phyloP scores from a whole-genome alignment of 768 basidiomycete species.

The Grammothele lineata region DNA sequence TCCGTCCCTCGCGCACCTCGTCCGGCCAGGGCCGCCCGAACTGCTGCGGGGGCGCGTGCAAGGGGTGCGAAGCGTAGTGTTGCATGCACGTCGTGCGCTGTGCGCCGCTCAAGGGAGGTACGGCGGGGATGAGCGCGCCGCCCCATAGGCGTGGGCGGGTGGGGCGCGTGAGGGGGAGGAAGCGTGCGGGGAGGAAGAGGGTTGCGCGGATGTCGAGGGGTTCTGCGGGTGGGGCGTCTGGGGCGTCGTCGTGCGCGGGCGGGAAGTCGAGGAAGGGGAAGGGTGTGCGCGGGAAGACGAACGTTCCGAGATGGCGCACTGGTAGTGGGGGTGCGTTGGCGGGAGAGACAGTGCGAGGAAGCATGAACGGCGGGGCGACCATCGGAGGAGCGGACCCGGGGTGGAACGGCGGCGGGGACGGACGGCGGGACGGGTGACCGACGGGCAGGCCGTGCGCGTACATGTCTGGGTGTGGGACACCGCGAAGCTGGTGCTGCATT shows the following conservation, averaged over 20 bases:
- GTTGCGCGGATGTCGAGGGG: conserved; percentile 34
- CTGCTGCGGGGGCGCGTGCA: too few species aligned
- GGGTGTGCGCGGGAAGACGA: conserved; percentile 51
- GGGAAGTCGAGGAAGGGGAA: conserved; percentile 44
- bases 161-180: conserved; percentile 54
- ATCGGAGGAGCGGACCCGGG: conserved; percentile 4
- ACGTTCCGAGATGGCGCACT: conserved; percentile 46
- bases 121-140: conserved; percentile 46
- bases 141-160: conserved; percentile 64
- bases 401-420: conserved; percentile 11
- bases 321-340: conserved; percentile 16
- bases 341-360: conserved; percentile 14
- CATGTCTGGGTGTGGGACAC: conserved; percentile 9
- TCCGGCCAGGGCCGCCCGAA: conserved; percentile 19
- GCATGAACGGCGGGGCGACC: conserved; percentile 3
- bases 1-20: conserved; percentile 32
- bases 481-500: conserved; percentile 19
- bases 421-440: conserved; percentile 10
- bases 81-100: conserved; percentile 19
- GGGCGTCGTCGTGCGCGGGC: conserved; percentile 6
- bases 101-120: conserved; percentile 26
- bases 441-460: conserved; percentile 1
- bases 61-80: conserved; percentile 11
- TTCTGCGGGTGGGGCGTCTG: conserved; percentile 7
- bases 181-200: conserved; percentile 54